A percentile compares a stretch with the other conserved stretches of the same genome.
Conservation (phyloP, 345 rosid species). For the Jatropha curcas region DNA sequence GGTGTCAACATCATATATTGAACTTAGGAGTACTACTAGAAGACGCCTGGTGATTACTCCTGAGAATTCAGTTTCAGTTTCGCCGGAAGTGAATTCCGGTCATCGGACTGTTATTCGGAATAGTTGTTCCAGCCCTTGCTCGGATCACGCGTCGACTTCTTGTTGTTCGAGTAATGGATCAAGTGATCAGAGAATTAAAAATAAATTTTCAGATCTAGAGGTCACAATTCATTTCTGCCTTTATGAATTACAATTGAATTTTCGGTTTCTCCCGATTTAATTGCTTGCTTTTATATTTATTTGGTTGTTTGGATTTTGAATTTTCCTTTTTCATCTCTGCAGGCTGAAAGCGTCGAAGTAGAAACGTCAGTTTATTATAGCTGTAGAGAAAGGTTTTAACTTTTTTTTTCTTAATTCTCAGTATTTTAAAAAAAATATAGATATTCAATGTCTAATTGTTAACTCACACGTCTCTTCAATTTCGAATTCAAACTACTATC, state of each 20-base stretch:
- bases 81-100: slow-evolving; percentile 7
- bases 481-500: slow-evolving; percentile 29
- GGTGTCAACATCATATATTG: slow-evolving; percentile 26
- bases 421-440: too few species aligned
- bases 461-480: slow-evolving; percentile 12
- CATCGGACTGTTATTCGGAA: slow-evolving; percentile 16
- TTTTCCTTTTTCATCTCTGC: slow-evolving; percentile 5
- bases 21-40: slow-evolving; percentile 34
- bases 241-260: slow-evolving; percentile 19
- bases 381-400: slow-evolving; percentile 40
- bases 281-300: slow-evolving; percentile 15
- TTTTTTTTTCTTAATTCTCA: background rate
- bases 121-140: slow-evolving; percentile 33
- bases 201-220: slow-evolving; percentile 53
- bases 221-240: slow-evolving; percentile 23
- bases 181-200: slow-evolving; percentile 30
- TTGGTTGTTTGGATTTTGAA: slow-evolving; percentile 17
- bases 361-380: slow-evolving; percentile 52
- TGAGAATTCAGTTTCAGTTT: slow-evolving; percentile 8
- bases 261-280: slow-evolving; percentile 33
- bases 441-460: background rate
- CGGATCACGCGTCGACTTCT: slow-evolving; percentile 41
- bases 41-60: slow-evolving; percentile 15
- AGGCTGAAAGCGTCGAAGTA: slow-evolving; percentile 51
- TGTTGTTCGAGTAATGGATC: slow-evolving; percentile 62